Evolutionary conservation across 306 rosid genomes (phyloP), one percentile per base, ranked within the genome.

Genomic region (Vigna angularis): DNA sequence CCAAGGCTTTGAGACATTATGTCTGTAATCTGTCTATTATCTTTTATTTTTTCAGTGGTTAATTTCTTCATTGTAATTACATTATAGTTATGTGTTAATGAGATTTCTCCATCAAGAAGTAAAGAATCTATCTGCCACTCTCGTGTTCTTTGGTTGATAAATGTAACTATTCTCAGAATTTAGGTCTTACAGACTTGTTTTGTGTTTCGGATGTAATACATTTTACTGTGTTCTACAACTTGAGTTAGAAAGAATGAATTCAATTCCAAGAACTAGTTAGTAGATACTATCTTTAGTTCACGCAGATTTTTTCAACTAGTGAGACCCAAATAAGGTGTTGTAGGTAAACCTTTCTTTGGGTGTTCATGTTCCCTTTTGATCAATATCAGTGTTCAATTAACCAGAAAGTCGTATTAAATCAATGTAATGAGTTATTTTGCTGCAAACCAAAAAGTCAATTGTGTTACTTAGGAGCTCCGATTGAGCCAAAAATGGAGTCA

Each of bases 51-150:
- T 15, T 24, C 13, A 50, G 55, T 3, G 8, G 6, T 28, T 58
- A 16, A 50, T 52, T 61, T 61, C 66, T n/a, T 59, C 40, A 3
- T 15, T 30, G 66, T 61, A 26, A 14, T 13, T 13, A 40, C 40
- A 30, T 28, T 30, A 30, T 42, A 9, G 3, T 61, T 6, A 9
- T 0, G n/a, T 57, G 34, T 6, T 32, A 45, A 45, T 17, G 38
- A 18, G n/a, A 63, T 63, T 63, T 63, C 66, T 61, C 44, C 44
- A 14, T 30, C 20, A 14, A 61, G 44, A 61, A 63, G 68, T 7
- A 63, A 63, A 63, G 68, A 34, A 63, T 63, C 32, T 78, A 49
- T 57, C 40, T 18, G 24, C 17, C 40, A 16, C 56, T 15, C 17
- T 44, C 36, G 63, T 28, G 5, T 45, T 36, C 40, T 22, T 48